Conservation (phyloP, 2,329 filamentous ascomycete species). For the Diaporthe capsici region DNA sequence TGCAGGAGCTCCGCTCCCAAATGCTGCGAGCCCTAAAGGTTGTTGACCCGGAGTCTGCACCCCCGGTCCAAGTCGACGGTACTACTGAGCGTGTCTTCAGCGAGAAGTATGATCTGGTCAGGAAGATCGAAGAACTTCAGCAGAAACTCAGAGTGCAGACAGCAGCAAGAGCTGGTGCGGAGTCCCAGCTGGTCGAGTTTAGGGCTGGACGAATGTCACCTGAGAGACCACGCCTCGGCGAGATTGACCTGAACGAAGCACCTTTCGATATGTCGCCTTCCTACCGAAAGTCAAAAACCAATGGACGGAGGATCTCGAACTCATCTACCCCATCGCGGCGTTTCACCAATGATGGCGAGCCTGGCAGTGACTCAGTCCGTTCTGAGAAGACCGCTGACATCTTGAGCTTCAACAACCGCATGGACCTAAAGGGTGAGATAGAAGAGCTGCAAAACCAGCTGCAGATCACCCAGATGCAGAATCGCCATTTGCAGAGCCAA, state of each 20-base stretch:
- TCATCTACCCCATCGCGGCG: constrained; percentile 83
- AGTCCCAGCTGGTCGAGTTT: constrained; percentile 84
- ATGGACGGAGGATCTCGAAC: constrained; percentile 76
- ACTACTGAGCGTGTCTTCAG: constrained; percentile 75
- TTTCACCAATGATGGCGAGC: constrained; percentile 66
- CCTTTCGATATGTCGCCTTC: constrained; percentile 81
- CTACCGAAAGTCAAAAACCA: constrained; percentile 70
- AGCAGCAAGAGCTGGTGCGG: constrained; percentile 84
- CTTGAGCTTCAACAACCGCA: constrained; percentile 85
- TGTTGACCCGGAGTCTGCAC: constrained; percentile 81
- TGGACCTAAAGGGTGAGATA: constrained; percentile 91
- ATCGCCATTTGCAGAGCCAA: constrained; percentile 91
- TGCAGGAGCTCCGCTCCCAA: constrained; percentile 84
- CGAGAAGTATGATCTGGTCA: constrained; percentile 86
- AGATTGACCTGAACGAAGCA: constrained; percentile 87
- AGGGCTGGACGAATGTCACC: constrained; percentile 81
- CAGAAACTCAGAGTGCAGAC: constrained; percentile 87
- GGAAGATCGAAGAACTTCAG: constrained; percentile 90
- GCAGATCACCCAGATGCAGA: constrained; percentile 95
- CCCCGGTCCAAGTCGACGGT: constrained; percentile 72
- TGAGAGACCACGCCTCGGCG: constrained; percentile 83
- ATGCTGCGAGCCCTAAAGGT: constrained; percentile 87
- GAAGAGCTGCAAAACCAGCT: constrained; percentile 95
- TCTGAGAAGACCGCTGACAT: constrained; percentile 91
- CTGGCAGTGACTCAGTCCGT: constrained; percentile 78